Conservation (phyloP, 2,329 filamentous ascomycete genomes). For the Uncinocarpus reesii region DNA sequence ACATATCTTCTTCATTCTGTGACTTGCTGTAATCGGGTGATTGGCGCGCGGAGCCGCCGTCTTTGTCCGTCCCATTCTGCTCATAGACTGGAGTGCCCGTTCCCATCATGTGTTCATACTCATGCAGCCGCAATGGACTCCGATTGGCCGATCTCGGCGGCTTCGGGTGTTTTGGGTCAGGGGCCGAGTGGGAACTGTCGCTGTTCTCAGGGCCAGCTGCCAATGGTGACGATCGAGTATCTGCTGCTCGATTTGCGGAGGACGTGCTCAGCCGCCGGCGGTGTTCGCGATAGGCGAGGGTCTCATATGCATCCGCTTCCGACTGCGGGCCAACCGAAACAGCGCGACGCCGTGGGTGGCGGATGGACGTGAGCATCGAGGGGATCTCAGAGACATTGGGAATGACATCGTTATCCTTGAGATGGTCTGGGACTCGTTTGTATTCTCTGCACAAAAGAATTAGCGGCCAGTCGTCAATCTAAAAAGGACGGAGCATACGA, state of each 20-base stretch:
- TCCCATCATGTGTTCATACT: conserved; percentile 66
- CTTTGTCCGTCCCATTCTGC: conserved; percentile 27
- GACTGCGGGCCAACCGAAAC: conserved; percentile 91
- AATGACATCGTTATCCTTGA: conserved; percentile 77
- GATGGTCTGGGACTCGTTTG: conserved; percentile 62
- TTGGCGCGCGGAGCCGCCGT: conserved; percentile 18
- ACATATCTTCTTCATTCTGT: conserved; percentile 64
- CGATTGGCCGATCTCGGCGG: conserved; percentile 5
- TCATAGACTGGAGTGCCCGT: conserved; percentile 44
- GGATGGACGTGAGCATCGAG: conserved; percentile 67
- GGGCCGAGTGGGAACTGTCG: background rate
- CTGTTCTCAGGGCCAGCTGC: background rate
- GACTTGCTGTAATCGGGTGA: conserved; percentile 20
- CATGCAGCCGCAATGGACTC: conserved; percentile 37
- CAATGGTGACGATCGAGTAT: conserved; percentile 19
- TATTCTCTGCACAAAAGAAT: conserved; percentile 52
- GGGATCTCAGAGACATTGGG: conserved; percentile 83
- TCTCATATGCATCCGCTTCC: conserved; percentile 91
- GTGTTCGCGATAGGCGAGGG: conserved; percentile 77
- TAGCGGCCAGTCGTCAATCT: conserved; percentile 12
- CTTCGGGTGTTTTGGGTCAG: background rate
- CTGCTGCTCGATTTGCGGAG: conserved; percentile 22
- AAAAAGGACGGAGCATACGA: no score
- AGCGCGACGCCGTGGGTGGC: conserved; percentile 65
- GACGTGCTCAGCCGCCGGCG: conserved; percentile 51